These are phyloP conservation scores for Neurospora sp. DNA, from an alignment of 495 filamentous ascomycete species.

Conservation along the genomic window DNA sequence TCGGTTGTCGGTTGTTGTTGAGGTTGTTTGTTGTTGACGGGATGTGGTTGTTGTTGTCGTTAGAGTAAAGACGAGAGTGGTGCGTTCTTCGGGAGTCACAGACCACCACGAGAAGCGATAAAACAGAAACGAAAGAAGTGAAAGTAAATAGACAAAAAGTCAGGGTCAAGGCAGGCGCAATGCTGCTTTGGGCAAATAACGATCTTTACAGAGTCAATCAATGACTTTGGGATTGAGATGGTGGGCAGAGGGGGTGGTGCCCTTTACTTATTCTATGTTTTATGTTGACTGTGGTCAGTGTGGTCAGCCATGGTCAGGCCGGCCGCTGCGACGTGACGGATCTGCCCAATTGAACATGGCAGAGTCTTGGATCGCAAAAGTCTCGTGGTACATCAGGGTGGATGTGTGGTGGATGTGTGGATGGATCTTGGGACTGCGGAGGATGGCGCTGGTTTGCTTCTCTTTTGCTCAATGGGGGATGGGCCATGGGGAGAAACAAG, in stretches of 20 bases:
- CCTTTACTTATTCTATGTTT: constrained; percentile 17
- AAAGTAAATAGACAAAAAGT: background rate
- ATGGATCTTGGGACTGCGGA: constrained; percentile 11
- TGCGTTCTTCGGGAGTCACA: constrained; percentile 3
- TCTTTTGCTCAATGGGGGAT: background rate
- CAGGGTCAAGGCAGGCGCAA: constrained; percentile 12
- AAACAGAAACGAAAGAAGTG: background rate
- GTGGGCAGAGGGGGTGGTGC: constrained; percentile 14
- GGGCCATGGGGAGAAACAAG: background rate
- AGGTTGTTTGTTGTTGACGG: constrained; percentile 4
- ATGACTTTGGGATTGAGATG: constrained; percentile 17
- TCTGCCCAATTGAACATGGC: constrained; percentile 15
- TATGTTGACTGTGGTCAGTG: constrained; percentile 10
- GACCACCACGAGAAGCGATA: constrained; percentile 4
- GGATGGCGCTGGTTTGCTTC: background rate
- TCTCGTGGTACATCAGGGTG: constrained; percentile 20
- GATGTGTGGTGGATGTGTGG: constrained; percentile 14
- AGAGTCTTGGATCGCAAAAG: constrained; percentile 9
- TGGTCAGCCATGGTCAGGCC: constrained; percentile 12
- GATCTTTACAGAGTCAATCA: constrained; percentile 10
- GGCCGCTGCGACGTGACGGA: constrained; percentile 7
- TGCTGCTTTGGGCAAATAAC: constrained; percentile 19
- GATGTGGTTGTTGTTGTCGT: background rate
- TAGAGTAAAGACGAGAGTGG: constrained; percentile 2
- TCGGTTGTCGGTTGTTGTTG: constrained; percentile 4